phyloP scores from a whole-genome alignment of 179 eudicot genomes.

The Beta macrorhiza region DNA sequence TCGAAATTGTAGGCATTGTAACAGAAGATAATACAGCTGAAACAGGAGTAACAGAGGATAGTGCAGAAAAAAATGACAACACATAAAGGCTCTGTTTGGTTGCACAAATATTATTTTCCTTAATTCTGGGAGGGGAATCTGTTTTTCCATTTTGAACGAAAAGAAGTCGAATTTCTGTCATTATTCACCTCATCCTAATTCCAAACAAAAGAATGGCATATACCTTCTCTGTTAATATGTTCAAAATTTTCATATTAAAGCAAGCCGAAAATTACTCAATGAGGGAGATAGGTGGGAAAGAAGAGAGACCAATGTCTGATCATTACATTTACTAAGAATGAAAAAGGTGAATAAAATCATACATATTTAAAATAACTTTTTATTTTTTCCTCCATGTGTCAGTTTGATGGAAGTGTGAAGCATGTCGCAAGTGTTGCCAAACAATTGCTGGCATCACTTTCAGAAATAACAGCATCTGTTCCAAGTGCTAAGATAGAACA shows the following conservation, averaged over 20 bases:
- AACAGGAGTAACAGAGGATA: background rate
- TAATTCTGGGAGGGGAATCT: background rate
- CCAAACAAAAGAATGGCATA: background rate
- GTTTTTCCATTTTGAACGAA: background rate
- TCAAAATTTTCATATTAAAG: background rate
- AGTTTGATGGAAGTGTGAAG: constrained; percentile 41
- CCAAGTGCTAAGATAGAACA: constrained; percentile 37
- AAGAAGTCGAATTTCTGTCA: background rate
- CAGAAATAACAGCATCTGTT: constrained; percentile 45
- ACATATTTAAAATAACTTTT: background rate
- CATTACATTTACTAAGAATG: background rate
- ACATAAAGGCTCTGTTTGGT: background rate
- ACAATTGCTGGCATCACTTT: constrained; percentile 42
- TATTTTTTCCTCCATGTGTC: constrained; percentile 18
- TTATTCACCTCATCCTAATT: background rate
- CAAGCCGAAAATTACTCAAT: background rate
- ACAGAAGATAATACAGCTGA: background rate
- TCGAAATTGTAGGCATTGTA: background rate
- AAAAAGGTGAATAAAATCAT: background rate
- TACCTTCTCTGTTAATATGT: background rate
- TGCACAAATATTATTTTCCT: background rate
- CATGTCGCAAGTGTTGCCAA: constrained; percentile 31
- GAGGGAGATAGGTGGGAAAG: background rate
- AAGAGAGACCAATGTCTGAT: background rate
- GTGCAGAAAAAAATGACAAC: background rate